Evolutionary conservation across 108 stramenopile species (phyloP).

Genomic region (Cyclotella atomus): DNA sequence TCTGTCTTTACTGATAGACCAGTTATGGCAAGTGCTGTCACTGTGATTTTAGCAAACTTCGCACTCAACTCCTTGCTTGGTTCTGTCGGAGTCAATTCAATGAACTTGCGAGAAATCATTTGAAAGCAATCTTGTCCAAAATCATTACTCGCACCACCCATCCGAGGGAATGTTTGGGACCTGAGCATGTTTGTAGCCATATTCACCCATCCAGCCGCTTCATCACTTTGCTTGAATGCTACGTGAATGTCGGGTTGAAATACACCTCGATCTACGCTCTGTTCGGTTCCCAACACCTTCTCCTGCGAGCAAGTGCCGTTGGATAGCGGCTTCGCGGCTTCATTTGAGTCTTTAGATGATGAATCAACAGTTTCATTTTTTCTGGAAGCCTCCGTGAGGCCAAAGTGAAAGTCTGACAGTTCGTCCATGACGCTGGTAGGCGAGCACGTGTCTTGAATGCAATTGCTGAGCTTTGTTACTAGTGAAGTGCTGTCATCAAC

Average conservation of each 20-base stretch:
- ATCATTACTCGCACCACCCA: background rate
- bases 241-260: background rate
- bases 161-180: background rate
- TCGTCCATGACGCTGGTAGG: too few relatives aligned
- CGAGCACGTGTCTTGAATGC: too few relatives aligned
- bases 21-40: background rate
- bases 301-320: too few relatives aligned
- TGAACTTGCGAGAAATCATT: background rate
- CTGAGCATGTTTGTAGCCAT: background rate
- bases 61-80: background rate
- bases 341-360: background rate
- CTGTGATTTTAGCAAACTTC: background rate
- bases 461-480: too few relatives aligned
- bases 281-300: too few relatives aligned
- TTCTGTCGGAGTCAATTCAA: background rate
- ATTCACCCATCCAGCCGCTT: background rate
- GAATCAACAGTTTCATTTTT: too few relatives aligned
- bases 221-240: background rate
- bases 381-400: too few relatives aligned
- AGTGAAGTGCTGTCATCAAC: background rate
- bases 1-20: background rate
- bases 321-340: background rate
- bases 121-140: background rate
- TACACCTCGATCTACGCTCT: too few relatives aligned
- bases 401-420: too few relatives aligned